Evolutionary conservation across 495 filamentous ascomycete genomes (phyloP).

Genomic region (Coniosporium apollinis): DNA sequence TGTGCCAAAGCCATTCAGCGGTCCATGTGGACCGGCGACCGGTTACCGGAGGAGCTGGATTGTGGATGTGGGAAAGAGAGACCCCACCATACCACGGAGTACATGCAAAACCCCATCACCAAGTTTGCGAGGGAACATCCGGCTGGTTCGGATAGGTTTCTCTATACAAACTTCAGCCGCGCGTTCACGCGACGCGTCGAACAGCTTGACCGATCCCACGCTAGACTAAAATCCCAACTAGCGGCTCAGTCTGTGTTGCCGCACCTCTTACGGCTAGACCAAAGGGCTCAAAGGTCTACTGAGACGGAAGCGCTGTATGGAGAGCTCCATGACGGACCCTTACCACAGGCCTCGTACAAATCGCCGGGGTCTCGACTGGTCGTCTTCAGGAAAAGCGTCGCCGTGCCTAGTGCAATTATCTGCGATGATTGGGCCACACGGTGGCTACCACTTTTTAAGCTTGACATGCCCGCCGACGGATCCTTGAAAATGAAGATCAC

Average conservation of each 20-base stretch:
- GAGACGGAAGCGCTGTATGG: constrained; percentile 3
- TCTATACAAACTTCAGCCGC: constrained; percentile 27
- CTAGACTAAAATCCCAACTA: constrained; percentile 10
- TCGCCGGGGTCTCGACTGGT: neutral
- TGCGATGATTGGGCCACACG: neutral
- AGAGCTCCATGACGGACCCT: constrained; percentile 5
- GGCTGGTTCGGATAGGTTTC: constrained; percentile 21
- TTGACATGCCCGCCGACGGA: constrained; percentile 14
- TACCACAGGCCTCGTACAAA: neutral
- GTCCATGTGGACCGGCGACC: constrained; percentile 23
- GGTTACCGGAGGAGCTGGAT: constrained; percentile 10
- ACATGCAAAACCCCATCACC: constrained; percentile 7
- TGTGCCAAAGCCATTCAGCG: constrained; percentile 19
- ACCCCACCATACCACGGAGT: constrained; percentile 7
- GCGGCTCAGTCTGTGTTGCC: constrained; percentile 14
- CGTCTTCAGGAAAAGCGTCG: neutral
- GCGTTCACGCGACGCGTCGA: constrained; percentile 13
- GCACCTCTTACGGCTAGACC: constrained; percentile 2
- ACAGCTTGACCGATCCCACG: neutral
- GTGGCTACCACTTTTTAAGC: constrained; percentile 6
- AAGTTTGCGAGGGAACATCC: constrained; percentile 10
- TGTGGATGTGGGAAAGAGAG: constrained; percentile 12
- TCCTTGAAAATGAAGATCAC: constrained; percentile 3
- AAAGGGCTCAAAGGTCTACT: neutral
- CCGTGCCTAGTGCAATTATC: neutral